A percentile compares a stretch with the other conserved stretches of the same genome.
phyloP scores from a whole-genome alignment of 257 asterid species.

The Plectranthus barbatus region DNA sequence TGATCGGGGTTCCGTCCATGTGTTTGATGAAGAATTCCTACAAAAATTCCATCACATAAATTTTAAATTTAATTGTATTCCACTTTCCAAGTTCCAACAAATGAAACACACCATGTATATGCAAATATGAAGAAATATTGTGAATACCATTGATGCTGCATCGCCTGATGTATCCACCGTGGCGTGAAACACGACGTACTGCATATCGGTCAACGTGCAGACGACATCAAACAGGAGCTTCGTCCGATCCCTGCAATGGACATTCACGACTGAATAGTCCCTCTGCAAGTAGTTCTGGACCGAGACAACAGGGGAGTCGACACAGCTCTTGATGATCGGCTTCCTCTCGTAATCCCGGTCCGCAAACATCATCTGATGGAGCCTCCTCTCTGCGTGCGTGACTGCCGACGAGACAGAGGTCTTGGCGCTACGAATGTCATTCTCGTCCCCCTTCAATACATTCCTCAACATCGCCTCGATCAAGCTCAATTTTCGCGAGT shows the following conservation, averaged over 20 bases:
- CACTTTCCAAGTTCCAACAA: background rate
- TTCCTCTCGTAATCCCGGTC: constrained; percentile 81
- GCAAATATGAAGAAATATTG: too few relatives aligned
- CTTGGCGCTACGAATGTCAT: constrained; percentile 67
- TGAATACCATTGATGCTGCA: constrained; percentile 58
- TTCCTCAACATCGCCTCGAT: constrained; percentile 65
- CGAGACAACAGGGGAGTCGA: constrained; percentile 35
- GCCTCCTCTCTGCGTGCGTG: constrained; percentile 84
- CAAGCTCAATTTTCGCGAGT: constrained; percentile 35
- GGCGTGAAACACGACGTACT: constrained; percentile 80
- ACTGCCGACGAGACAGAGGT: constrained; percentile 54
- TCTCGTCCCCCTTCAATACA: constrained; percentile 66
- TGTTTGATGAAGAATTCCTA: constrained; percentile 85
- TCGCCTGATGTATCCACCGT: constrained; percentile 58
- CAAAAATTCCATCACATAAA: background rate
- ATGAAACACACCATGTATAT: too few relatives aligned
- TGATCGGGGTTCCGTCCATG: constrained; percentile 64
- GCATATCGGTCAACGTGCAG: constrained; percentile 89
- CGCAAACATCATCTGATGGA: constrained; percentile 93
- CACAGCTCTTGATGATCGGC: constrained; percentile 30
- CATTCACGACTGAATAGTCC: constrained; percentile 71
- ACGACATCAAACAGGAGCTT: constrained; percentile 81
- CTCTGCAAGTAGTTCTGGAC: constrained; percentile 69
- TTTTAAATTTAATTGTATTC: background rate
- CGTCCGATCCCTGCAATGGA: constrained; percentile 68